Evolutionary conservation across 1,284 basidiomycete species (phyloP).

Genomic region (Tremellales sp.): DNA sequence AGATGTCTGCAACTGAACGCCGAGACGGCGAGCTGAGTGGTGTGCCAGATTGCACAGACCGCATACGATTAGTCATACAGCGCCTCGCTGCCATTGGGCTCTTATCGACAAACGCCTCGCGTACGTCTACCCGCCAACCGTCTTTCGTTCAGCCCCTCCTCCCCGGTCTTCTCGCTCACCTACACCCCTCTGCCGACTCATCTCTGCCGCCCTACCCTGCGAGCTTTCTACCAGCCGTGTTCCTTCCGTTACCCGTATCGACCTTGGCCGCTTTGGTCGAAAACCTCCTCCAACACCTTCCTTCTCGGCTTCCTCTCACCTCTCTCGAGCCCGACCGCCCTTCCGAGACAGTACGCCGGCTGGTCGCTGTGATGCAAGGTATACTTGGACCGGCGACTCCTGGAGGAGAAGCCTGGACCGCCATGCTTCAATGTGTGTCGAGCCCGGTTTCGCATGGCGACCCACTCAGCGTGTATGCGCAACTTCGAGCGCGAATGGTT

Average conservation of each 20-base stretch:
- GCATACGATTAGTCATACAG: constrained; percentile 21
- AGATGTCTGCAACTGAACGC: no score
- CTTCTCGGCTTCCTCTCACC: constrained; percentile 7
- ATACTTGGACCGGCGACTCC: constrained; percentile 28
- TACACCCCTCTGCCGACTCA: constrained; percentile 51
- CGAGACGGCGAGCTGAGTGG: no score
- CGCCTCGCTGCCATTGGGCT: constrained; percentile 32
- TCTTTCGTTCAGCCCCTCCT: constrained; percentile 31
- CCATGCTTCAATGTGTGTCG: constrained; percentile 16
- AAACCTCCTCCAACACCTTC: constrained; percentile 24
- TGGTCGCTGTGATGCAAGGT: constrained; percentile 17
- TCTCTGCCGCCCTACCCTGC: constrained; percentile 56
- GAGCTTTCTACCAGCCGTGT: constrained; percentile 57
- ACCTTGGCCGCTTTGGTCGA: constrained; percentile 23
- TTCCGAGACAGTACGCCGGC: constrained; percentile 3
- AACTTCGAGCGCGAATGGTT: no score
- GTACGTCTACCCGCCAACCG: constrained; percentile 12
- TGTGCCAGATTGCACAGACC: no score
- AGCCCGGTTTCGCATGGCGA: no score
- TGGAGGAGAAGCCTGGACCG: constrained; percentile 31
- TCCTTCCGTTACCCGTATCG: constrained; percentile 59
- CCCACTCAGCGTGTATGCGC: no score
- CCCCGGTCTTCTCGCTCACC: constrained; percentile 45
- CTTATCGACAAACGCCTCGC: constrained; percentile 8
- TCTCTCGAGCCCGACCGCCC: constrained; percentile 13